These are phyloP conservation scores for Kazachstania viticola DNA, from an alignment of 805 yeast species.

Conservation along the genomic window DNA sequence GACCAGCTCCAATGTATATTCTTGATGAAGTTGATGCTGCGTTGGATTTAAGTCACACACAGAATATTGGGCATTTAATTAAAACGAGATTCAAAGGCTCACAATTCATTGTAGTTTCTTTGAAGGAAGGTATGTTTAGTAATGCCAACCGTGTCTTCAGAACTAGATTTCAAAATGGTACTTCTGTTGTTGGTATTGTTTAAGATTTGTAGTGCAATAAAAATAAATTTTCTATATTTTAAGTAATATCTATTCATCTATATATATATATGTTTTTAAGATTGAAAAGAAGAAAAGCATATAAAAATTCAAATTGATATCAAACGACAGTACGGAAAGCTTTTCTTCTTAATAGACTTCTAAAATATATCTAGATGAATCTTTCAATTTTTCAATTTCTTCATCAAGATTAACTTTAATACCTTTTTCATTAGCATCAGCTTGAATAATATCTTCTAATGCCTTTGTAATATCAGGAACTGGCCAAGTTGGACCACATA, in stretches of 20 bases:
- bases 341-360: conserved; percentile 91
- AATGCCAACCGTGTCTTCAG: conserved; percentile 92
- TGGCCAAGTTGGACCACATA: conserved; percentile 99
- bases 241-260: too few relatives aligned
- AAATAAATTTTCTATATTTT: too few relatives aligned
- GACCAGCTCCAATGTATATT: conserved; percentile 98
- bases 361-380: conserved; percentile 78
- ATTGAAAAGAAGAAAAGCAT: neutral
- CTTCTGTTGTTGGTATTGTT: conserved; percentile 76
- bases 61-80: conserved; percentile 91
- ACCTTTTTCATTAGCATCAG: conserved; percentile 61
- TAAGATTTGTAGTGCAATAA: conserved; percentile 24
- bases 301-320: too few relatives aligned
- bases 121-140: conserved; percentile 96
- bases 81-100: conserved; percentile 92
- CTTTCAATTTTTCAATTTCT: conserved; percentile 88
- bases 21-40: conserved; percentile 98
- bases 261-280: neutral
- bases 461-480: conserved; percentile 93
- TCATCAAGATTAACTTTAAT: conserved; percentile 58
- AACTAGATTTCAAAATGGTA: conserved; percentile 93
- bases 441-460: conserved; percentile 62
- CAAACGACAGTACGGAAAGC: too few relatives aligned
- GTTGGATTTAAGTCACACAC: conserved; percentile 90
- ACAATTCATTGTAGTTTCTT: conserved; percentile 90